Base-by-base conservation (phyloP, 345 rosid species). In the Eucalyptus microcorys region DNA sequence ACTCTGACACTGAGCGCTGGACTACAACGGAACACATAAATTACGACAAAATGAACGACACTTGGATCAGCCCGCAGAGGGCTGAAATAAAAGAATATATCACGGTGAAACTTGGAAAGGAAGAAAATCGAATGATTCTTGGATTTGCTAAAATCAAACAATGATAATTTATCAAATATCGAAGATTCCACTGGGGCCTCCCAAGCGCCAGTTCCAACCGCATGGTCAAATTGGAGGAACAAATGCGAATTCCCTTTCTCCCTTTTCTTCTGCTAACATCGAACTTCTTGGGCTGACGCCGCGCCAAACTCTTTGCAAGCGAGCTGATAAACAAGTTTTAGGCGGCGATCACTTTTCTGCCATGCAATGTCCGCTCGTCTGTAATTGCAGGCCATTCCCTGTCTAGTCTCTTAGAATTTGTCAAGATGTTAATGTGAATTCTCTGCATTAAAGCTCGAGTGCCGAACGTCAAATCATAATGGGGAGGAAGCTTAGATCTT, bases 281-380 rank as follows among this genome's bases (percentile, higher is more conserved):
- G 47, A 89, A 95, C 90, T 97, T 98, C 92, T 98, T 98, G 5
- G 99, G 99, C 90, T 96, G 99, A 89, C 93, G 92, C 99, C 99
- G 97, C 48, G 95, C 97, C 91, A 96, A 93, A 90, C 93, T 97
- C 92, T 95, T 93, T 6, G 95, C 92, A 90, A 98, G 88, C 47
- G 98, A 95, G 87, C 96, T 92, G 53, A 96, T 91, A 88, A 98
- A 94, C 48, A 96, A 92, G 61, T 89, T 89, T 93, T 94, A 12
- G 92, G 94, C 87, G 94, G 92, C 85, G 92, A 95, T 91, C 96
- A n/a, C 99, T 89, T 95, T 96, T 94, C 95, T 98, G 91, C 97
- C 98, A 88, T 92, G 92, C 91, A 98, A 91, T 83, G 93, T n/a
- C n/a, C n/a, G n/a, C n/a, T n/a, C n/a, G n/a, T n/a, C n/a, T n/a